These are phyloP conservation scores for Cercis canadensis DNA, from an alignment of 306 rosid genomes.

Conservation along the genomic window DNA sequence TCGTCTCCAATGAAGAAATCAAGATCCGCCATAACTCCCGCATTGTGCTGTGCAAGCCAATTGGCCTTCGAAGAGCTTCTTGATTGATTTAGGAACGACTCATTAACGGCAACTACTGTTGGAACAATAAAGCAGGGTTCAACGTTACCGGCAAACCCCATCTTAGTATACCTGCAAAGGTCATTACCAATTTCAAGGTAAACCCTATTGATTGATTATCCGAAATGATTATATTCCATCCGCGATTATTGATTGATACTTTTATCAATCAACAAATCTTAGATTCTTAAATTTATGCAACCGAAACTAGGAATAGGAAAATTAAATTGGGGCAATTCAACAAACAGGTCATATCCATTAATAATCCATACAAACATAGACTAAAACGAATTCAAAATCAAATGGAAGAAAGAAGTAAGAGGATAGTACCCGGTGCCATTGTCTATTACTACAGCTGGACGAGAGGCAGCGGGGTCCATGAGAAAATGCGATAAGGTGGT, in stretches of 20 bases:
- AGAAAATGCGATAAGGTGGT: constrained; percentile 33
- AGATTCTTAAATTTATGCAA: background rate
- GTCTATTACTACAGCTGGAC: constrained; percentile 96
- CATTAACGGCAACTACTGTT: constrained; percentile 86
- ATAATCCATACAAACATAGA: background rate
- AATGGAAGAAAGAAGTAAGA: background rate
- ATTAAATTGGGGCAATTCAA: constrained; percentile 37
- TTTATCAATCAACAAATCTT: background rate
- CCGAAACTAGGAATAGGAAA: background rate
- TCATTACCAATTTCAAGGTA: constrained; percentile 9
- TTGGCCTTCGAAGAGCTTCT: constrained; percentile 74
- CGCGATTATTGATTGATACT: background rate
- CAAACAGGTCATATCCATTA: constrained; percentile 40
- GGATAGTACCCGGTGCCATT: constrained; percentile 89
- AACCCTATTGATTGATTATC: constrained; percentile 22
- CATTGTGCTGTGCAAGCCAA: constrained; percentile 91
- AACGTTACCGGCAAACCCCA: constrained; percentile 98
- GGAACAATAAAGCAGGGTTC: constrained; percentile 94
- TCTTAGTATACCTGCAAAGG: constrained; percentile 82
- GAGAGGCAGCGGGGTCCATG: constrained; percentile 94
- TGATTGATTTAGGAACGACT: constrained; percentile 82
- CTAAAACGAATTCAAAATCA: background rate
- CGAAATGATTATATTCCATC: background rate
- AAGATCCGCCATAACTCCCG: constrained; percentile 99
- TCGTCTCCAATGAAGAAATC: constrained; percentile 98